phyloP scores from a whole-genome alignment of 352 stramenopile species.

The Globisporangium iwayamae region DNA sequence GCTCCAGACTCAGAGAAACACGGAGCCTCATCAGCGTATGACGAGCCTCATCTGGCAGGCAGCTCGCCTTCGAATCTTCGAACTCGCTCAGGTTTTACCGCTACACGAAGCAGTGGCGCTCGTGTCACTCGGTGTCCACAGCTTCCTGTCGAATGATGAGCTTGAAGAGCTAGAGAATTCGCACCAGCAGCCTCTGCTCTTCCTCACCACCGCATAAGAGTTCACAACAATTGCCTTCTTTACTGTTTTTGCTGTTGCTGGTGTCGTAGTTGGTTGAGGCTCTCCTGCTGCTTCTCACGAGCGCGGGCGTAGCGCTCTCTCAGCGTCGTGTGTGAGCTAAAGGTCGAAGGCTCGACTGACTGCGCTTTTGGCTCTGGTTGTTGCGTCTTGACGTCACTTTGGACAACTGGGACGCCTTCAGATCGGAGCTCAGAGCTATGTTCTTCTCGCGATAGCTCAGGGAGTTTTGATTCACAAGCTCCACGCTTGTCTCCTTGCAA shows the following conservation, averaged over 20 bases:
- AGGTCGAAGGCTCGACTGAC: not conserved
- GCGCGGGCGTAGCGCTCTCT: slow-evolving; percentile 15
- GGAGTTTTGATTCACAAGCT: not conserved
- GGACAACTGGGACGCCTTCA: not conserved
- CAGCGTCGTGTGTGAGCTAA: slow-evolving; percentile 14
- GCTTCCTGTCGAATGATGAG: not conserved
- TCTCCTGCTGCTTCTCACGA: slow-evolving; percentile 19
- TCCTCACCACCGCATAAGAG: not conserved
- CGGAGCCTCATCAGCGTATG: not conserved
- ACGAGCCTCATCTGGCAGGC: slow-evolving; percentile 39
- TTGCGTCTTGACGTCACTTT: not conserved
- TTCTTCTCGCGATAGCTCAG: too few relatives aligned
- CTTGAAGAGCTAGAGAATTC: not conserved
- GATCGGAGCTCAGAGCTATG: not conserved
- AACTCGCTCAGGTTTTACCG: slow-evolving; percentile 19
- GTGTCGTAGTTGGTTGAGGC: slow-evolving; percentile 7
- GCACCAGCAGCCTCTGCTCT: not conserved
- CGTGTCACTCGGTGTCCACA: slow-evolving; percentile 13
- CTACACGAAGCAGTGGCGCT: slow-evolving; percentile 18
- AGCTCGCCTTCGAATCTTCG: slow-evolving; percentile 41
- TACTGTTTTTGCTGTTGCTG: slow-evolving; percentile 2
- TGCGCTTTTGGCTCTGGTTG: not conserved
- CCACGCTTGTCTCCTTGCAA: not conserved
- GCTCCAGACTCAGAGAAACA: not conserved
- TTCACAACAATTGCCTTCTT: not conserved